phyloP scores from a whole-genome alignment of 805 yeast species.

The Saturnispora sanitii region DNA sequence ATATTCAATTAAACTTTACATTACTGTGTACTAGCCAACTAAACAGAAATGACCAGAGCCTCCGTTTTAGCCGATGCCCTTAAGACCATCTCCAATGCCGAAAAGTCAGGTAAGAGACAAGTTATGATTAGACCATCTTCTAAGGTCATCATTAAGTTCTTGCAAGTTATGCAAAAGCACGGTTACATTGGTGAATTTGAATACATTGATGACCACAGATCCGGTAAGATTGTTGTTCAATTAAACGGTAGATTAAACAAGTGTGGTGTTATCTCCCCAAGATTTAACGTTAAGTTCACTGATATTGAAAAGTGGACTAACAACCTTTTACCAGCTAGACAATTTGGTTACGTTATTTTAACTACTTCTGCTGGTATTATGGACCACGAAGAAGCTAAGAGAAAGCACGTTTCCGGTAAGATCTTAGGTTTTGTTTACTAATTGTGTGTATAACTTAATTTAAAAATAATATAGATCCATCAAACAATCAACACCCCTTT shows the following conservation, averaged over 20 bases:
- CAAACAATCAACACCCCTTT: too few species aligned
- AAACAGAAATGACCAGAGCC: slow-evolving; percentile 76
- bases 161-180: slow-evolving; percentile 96
- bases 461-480: too few species aligned
- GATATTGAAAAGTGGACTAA: slow-evolving; percentile 99
- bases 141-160: slow-evolving; percentile 95
- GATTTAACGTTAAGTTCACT: slow-evolving; percentile 92
- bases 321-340: slow-evolving; percentile 98
- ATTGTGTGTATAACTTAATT: too few species aligned
- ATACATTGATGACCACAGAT: slow-evolving; percentile 98
- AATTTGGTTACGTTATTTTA: slow-evolving; percentile 94
- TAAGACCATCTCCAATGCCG: slow-evolving; percentile 98
- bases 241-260: slow-evolving; percentile 98
- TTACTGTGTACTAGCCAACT: neutral
- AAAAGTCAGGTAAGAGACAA: slow-evolving; percentile 98
- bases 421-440: slow-evolving; percentile 97
- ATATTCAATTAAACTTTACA: too few species aligned
- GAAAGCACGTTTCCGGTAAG: slow-evolving; percentile 99
- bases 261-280: slow-evolving; percentile 98
- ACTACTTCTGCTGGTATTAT: slow-evolving; percentile 99
- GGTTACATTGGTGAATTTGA: slow-evolving; percentile 98
- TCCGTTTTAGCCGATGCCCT: slow-evolving; percentile 98
- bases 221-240: slow-evolving; percentile 95
- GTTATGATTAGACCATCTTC: slow-evolving; percentile 97
- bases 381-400: slow-evolving; percentile 99